Evolutionary conservation across 148 eudicot genomes (phyloP).

Genomic region (Cornus kousa): DNA sequence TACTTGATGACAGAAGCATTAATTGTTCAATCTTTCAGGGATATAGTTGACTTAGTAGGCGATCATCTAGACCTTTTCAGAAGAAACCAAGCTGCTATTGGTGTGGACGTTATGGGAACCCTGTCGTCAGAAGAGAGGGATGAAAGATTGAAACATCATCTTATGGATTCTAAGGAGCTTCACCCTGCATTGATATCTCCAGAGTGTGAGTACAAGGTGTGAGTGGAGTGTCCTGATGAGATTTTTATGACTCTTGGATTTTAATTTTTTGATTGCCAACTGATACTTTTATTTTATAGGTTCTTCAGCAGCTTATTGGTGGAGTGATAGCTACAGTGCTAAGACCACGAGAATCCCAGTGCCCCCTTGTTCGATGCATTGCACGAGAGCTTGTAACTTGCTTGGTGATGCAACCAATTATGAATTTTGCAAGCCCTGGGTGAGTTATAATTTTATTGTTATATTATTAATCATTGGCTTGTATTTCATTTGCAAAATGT

Average conservation of each 20-base stretch:
- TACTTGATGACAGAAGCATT: constrained; percentile 14
- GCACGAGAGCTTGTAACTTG: constrained; percentile 90
- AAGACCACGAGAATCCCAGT: constrained; percentile 85
- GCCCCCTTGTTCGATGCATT: constrained; percentile 84
- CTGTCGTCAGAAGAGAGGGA: constrained; percentile 97
- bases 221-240: constrained; percentile 39
- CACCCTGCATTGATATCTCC: constrained; percentile 92
- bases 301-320: constrained; percentile 78
- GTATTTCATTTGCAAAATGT: neutral
- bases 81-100: constrained; percentile 88
- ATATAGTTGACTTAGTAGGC: constrained; percentile 78
- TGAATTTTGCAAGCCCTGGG: constrained; percentile 89
- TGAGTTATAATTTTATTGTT: constrained; percentile 41
- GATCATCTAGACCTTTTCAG: constrained; percentile 86
- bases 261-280: constrained; percentile 17
- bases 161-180: constrained; percentile 77
- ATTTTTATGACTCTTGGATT: constrained; percentile 7
- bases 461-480: neutral
- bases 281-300: constrained; percentile 38
- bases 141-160: constrained; percentile 91
- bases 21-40: constrained; percentile 52
- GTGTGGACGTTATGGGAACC: constrained; percentile 90
- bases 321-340: constrained; percentile 76
- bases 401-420: constrained; percentile 81
- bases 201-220: constrained; percentile 99